These are phyloP conservation scores for Dichotomopilus funicola DNA, from an alignment of 2,329 filamentous ascomycete genomes.

Conservation along the genomic window DNA sequence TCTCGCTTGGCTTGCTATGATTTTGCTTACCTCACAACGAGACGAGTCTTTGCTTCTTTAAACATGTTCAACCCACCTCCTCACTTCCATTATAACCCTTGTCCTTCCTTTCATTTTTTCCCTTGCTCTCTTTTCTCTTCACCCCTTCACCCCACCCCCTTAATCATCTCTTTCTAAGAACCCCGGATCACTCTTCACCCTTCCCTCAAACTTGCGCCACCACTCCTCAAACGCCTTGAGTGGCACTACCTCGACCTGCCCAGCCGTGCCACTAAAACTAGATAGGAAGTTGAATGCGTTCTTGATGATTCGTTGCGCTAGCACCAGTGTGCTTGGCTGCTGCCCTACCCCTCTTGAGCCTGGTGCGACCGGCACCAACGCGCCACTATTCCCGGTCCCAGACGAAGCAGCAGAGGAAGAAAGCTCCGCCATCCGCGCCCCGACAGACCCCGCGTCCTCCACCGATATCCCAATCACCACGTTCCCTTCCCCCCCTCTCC, in stretches of 20 bases:
- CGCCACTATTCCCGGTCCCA: slow-evolving; percentile 15
- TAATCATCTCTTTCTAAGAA: slow-evolving; percentile 65
- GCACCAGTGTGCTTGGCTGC: slow-evolving; percentile 60
- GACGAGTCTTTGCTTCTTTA: not conserved
- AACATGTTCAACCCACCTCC: not conserved
- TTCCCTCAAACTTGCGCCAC: slow-evolving; percentile 94
- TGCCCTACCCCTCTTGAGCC: slow-evolving; percentile 22
- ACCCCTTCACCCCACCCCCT: not conserved
- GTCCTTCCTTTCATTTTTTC: not conserved
- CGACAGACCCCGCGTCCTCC: slow-evolving; percentile 68
- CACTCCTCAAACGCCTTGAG: slow-evolving; percentile 92
- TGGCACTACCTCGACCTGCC: slow-evolving; percentile 75
- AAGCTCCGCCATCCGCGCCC: slow-evolving; percentile 58
- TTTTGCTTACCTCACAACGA: not conserved
- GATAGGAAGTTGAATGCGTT: slow-evolving; percentile 97
- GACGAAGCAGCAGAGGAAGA: slow-evolving; percentile 29
- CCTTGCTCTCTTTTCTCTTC: too few species aligned
- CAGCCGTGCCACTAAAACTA: slow-evolving; percentile 66
- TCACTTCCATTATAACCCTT: not conserved
- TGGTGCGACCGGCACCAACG: slow-evolving; percentile 16
- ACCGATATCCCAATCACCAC: slow-evolving; percentile 76
- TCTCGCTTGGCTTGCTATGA: too few species aligned
- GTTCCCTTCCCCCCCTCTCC: slow-evolving; percentile 25
- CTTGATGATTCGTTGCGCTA: slow-evolving; percentile 90
- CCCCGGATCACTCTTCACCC: slow-evolving; percentile 74